Evolutionary conservation across 148 eudicot genomes (phyloP), one percentile per base, ranked within the genome.

Genomic region (Silene uniflora): DNA sequence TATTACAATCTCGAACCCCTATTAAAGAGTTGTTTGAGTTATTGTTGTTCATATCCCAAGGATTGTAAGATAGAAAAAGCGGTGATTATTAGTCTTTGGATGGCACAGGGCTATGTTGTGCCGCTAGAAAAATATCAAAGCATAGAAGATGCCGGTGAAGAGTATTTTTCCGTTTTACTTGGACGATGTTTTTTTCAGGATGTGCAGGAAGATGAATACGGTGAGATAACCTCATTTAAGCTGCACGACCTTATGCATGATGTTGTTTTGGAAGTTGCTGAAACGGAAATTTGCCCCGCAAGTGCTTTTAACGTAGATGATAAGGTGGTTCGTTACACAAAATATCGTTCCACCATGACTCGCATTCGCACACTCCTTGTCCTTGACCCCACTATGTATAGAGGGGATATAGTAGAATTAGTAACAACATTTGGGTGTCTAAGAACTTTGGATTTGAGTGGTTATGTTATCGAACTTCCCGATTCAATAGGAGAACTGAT

Each of bases 171-270:
- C 3, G 67, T 59, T 21, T 14, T 71, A 16, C 16, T 77, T 2
- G 65, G 44, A 23, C 72, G 68, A 42, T 77, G 75, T n/a, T 77
- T 77, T 12, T 62, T 78, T 12, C 71, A 64, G 3, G 65, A 60
- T 35, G 25, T 59, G 4, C 6, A 42, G 63, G 3, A 1, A 14
- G 19, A 39, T 42, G 3, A 11, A 46, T 3, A 9, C 10, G 72
- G 64, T 19, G 29, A 69, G 29, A 44, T 69, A 0, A 0, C 0
- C 11, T 3, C 55, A 3, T 27, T 58, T 35, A 73, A 32, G 16
- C 22, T 71, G 54, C 74, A 71, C 29, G 74, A 72, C 32, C 63
- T 72, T 16, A 54, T 56, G 74, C 64, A 72, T 39, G 74, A 72
- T 24, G 3, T 72, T 56, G 72, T 58, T 46, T 39, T 23, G 16